These are phyloP conservation scores for Hypoxylon trugodes DNA, from an alignment of 495 filamentous ascomycete genomes.

Conservation along the genomic window DNA sequence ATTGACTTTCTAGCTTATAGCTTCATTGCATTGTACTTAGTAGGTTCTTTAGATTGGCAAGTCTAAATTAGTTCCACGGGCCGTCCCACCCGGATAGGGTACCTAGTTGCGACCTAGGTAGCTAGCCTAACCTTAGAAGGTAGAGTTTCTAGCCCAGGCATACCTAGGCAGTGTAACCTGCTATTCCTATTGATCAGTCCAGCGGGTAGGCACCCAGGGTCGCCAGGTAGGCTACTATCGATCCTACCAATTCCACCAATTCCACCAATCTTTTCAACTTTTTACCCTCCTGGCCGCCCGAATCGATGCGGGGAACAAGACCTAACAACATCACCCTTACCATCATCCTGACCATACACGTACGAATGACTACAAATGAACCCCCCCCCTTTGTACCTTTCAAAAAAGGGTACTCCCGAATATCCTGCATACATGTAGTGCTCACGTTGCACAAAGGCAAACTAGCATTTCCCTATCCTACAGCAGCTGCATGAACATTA, in stretches of 20 bases:
- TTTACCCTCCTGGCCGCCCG: no score
- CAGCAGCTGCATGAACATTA: slow-evolving; percentile 27
- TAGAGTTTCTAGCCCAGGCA: no score
- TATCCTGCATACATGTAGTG: not conserved
- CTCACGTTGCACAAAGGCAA: slow-evolving; percentile 18
- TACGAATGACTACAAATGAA: no score
- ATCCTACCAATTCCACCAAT: not conserved
- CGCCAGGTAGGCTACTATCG: no score
- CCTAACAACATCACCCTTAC: no score
- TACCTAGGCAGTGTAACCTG: no score
- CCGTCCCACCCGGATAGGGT: slow-evolving; percentile 24
- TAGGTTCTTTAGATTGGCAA: slow-evolving; percentile 10
- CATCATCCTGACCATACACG: no score
- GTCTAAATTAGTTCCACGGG: slow-evolving; percentile 27
- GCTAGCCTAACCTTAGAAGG: slow-evolving; percentile 4
- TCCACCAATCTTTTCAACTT: slow-evolving; percentile 9
- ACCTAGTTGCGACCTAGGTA: slow-evolving; percentile 3
- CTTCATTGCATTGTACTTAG: not conserved
- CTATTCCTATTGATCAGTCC: no score
- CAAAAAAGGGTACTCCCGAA: slow-evolving; percentile 21
- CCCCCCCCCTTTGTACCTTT: slow-evolving; percentile 22
- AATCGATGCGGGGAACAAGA: slow-evolving; percentile 17
- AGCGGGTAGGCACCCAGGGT: no score
- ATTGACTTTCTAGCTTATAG: not conserved
- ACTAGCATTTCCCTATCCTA: slow-evolving; percentile 16